phyloP scores from a whole-genome alignment of 1,284 basidiomycete genomes.

The Trichosporon coremiiforme region DNA sequence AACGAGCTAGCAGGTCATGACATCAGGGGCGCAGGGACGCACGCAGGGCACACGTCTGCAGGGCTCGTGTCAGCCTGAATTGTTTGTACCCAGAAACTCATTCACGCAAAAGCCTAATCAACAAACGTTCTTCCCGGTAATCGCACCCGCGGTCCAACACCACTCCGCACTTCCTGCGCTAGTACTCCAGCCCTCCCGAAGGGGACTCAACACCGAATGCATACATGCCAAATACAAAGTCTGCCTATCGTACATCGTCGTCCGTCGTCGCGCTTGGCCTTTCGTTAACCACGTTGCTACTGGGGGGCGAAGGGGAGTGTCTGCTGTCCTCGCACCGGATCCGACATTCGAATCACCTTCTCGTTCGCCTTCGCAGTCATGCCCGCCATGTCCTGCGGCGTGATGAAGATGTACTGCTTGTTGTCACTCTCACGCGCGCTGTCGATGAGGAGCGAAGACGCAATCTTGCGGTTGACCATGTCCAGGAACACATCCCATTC shows the following conservation, averaged over 20 bases:
- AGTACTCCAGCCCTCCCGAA: background rate
- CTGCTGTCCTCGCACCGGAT: constrained; percentile 48
- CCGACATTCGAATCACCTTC: constrained; percentile 47
- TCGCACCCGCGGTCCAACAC: background rate
- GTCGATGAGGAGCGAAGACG: constrained; percentile 92
- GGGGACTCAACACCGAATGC: background rate
- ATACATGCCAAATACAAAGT: constrained; percentile 17
- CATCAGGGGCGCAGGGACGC: background rate
- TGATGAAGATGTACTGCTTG: constrained; percentile 90
- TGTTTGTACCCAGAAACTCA: background rate
- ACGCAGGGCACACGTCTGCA: constrained; percentile 1
- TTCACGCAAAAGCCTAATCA: background rate
- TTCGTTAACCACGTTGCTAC: constrained; percentile 8
- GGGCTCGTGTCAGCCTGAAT: background rate
- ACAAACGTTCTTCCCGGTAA: background rate
- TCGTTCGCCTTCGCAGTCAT: constrained; percentile 40
- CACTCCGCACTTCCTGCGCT: background rate
- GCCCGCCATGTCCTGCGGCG: constrained; percentile 62
- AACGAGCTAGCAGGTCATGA: background rate
- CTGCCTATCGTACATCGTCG: background rate
- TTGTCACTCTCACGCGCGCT: constrained; percentile 78
- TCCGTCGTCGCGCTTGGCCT: background rate
- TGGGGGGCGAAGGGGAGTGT: constrained; percentile 13
- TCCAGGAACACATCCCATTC: constrained; percentile 95
- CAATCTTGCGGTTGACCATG: constrained; percentile 83